Conservation (phyloP, 495 filamentous ascomycete genomes). For the Arthonia radiata region DNA sequence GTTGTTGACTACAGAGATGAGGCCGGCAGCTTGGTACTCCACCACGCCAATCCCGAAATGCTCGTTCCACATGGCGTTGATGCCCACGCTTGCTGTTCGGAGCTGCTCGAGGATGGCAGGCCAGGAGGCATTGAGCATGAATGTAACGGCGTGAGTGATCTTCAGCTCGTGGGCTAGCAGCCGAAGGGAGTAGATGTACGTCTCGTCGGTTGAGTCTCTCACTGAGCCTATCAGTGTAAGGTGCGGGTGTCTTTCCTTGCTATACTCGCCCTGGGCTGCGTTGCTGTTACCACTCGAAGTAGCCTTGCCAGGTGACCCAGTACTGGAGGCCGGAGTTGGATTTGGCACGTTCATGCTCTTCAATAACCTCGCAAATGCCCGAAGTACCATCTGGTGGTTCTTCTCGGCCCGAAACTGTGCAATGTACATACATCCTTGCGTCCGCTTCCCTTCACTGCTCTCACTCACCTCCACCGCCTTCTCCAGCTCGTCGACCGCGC, state of each 20-base stretch:
- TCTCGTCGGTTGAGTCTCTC: slow-evolving; percentile 57
- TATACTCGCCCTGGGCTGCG: too few species aligned
- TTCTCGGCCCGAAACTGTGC: slow-evolving; percentile 96
- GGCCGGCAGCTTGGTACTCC: slow-evolving; percentile 86
- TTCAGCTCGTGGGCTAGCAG: slow-evolving; percentile 69
- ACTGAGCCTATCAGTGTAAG: slow-evolving; percentile 76
- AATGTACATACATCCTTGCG: slow-evolving; percentile 62
- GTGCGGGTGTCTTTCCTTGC: too few species aligned
- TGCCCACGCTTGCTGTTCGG: slow-evolving; percentile 46
- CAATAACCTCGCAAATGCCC: slow-evolving; percentile 56
- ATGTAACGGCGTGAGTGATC: slow-evolving; percentile 59
- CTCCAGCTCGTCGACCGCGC: slow-evolving; percentile 62
- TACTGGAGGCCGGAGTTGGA: too few species aligned
- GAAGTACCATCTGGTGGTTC: slow-evolving; percentile 65
- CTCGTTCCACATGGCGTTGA: slow-evolving; percentile 99
- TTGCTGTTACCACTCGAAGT: too few species aligned
- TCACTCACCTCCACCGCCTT: slow-evolving; percentile 39
- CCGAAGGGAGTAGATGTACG: slow-evolving; percentile 72
- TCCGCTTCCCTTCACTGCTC: slow-evolving; percentile 37
- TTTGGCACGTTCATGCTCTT: too few species aligned
- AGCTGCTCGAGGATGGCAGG: slow-evolving; percentile 60
- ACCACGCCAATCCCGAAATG: slow-evolving; percentile 98
- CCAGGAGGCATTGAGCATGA: slow-evolving; percentile 76
- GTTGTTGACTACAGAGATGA: slow-evolving; percentile 78
- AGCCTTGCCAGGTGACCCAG: slow-evolving; percentile 11